A percentile compares a stretch with the other conserved stretches of the same genome.
These are phyloP conservation scores for Trichoderma gamsii DNA, from an alignment of 495 filamentous ascomycete species.

Conservation along the genomic window DNA sequence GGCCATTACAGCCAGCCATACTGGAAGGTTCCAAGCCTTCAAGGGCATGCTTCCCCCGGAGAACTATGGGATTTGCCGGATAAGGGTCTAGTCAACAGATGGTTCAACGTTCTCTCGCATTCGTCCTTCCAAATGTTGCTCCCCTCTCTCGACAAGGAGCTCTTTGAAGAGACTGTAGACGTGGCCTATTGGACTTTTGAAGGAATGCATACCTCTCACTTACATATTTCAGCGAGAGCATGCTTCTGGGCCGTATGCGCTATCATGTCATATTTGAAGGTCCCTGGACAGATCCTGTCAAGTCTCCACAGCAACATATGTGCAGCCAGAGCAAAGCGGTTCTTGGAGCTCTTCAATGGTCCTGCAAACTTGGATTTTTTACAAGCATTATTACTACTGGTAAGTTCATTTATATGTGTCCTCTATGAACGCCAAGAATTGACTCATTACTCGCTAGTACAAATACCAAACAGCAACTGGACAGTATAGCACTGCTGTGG, in stretches of 20 bases:
- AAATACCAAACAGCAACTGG: conserved; percentile 8
- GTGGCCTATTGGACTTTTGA: neutral
- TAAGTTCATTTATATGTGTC: neutral
- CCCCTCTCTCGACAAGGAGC: neutral
- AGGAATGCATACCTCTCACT: neutral
- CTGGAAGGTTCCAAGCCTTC: neutral
- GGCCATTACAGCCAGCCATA: neutral
- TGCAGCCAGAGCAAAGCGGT: neutral
- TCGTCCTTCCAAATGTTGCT: neutral
- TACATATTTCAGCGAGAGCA: neutral
- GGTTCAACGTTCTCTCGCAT: neutral
- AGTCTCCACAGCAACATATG: neutral
- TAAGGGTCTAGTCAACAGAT: neutral
- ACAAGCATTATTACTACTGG: neutral
- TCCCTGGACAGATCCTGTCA: neutral
- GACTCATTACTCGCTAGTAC: neutral
- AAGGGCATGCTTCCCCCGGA: neutral
- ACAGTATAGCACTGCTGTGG: neutral
- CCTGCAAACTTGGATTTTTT: neutral
- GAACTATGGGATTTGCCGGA: neutral
- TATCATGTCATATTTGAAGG: neutral
- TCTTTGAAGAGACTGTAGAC: neutral
- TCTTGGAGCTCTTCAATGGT: neutral
- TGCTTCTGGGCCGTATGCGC: neutral
- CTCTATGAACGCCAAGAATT: too few species aligned